These are phyloP conservation scores for Debaryomyces coudertii DNA, from an alignment of 1,139 yeast species.

Conservation along the genomic window DNA sequence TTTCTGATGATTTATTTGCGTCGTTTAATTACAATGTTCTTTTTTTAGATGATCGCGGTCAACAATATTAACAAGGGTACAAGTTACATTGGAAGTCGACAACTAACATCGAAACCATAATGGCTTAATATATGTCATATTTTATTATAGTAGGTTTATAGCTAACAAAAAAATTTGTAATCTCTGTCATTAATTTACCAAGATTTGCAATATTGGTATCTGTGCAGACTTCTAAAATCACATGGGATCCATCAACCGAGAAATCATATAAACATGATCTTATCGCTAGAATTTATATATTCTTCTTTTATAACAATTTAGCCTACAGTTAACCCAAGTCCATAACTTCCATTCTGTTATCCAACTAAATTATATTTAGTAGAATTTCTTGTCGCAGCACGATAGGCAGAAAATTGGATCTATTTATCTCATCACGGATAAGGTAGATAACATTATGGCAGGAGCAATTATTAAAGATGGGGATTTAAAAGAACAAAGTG, in stretches of 20 bases:
- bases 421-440: neutral
- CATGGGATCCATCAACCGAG: slow-evolving; percentile 1
- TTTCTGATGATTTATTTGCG: neutral
- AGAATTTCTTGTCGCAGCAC: neutral
- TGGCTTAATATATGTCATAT: neutral
- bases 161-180: neutral
- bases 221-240: neutral
- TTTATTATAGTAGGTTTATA: neutral
- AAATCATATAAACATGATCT: neutral
- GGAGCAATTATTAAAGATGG: neutral
- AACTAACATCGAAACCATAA: neutral
- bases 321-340: neutral
- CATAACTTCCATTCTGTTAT: neutral
- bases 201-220: neutral
- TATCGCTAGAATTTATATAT: neutral
- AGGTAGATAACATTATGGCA: neutral
- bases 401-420: neutral
- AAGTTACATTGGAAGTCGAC: no score
- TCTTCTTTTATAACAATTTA: neutral
- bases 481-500: slow-evolving; percentile 17
- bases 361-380: neutral
- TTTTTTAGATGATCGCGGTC: no score
- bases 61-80: no score
- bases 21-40: no score
- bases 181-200: neutral